Evolutionary conservation across 2,329 filamentous ascomycete species (phyloP).

Genomic region (Beauveria rudraprayagi): DNA sequence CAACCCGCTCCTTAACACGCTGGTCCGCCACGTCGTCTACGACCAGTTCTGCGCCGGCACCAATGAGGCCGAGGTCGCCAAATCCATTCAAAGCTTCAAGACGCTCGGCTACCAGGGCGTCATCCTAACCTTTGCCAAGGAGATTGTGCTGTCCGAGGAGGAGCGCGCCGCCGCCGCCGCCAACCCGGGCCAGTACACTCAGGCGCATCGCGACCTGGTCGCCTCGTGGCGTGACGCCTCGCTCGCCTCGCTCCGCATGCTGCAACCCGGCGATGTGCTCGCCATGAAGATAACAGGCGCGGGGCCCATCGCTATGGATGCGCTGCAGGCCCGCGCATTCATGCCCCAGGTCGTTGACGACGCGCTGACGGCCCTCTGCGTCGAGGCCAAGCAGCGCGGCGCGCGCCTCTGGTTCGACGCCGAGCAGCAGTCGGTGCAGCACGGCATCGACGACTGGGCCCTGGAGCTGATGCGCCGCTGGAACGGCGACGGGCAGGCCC

Average conservation of each 20-base stretch:
- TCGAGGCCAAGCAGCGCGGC: constrained; percentile 54
- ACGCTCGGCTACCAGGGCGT: constrained; percentile 43
- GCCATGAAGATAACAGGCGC: constrained; percentile 67
- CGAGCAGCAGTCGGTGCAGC: constrained; percentile 65
- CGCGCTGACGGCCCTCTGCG: constrained; percentile 63
- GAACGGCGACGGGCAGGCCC: constrained; percentile 53
- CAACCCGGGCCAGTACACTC: constrained; percentile 14
- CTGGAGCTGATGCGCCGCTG: constrained; percentile 63
- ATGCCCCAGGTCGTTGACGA: constrained; percentile 53
- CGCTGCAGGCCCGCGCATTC: constrained; percentile 49
- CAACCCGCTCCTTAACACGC: constrained; percentile 27
- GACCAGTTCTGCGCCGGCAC: constrained; percentile 50
- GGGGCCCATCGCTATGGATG: constrained; percentile 57
- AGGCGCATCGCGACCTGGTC: constrained; percentile 20
- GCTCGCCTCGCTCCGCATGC: constrained; percentile 37
- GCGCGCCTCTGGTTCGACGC: constrained; percentile 69
- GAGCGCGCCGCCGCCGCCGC: constrained; percentile 14
- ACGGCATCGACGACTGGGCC: constrained; percentile 67
- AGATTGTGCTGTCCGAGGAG: constrained; percentile 30
- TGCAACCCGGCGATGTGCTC: constrained; percentile 41
- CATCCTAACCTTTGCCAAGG: constrained; percentile 44
- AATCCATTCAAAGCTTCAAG: constrained; percentile 37
- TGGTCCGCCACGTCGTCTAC: constrained; percentile 40
- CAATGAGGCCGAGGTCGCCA: constrained; percentile 37
- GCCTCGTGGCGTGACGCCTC: constrained; percentile 45